A percentile compares a stretch with the other conserved stretches of the same genome.
Evolutionary conservation across 2,329 filamentous ascomycete genomes (phyloP).

Genomic region (Cytospora schulzeri): DNA sequence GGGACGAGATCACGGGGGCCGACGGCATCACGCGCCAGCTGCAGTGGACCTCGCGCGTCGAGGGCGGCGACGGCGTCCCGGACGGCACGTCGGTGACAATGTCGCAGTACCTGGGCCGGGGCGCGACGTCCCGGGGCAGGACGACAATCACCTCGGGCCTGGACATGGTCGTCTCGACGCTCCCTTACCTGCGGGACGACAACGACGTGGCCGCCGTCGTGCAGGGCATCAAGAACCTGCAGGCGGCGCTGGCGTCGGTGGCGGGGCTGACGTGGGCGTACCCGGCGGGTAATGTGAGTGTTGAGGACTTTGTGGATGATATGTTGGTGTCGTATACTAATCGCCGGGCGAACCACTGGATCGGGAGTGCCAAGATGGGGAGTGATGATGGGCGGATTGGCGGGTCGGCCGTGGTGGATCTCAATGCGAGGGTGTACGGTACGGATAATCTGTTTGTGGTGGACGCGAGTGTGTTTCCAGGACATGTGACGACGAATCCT

Average conservation of each 20-base stretch:
- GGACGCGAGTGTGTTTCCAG: constrained; percentile 27
- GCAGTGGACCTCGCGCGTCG: constrained; percentile 63
- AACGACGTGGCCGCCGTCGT: constrained; percentile 67
- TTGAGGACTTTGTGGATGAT: constrained; percentile 58
- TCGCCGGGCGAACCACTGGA: constrained; percentile 27
- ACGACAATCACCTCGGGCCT: constrained; percentile 62
- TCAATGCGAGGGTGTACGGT: constrained; percentile 26
- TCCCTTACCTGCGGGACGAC: constrained; percentile 61
- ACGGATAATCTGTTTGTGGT: constrained; percentile 29
- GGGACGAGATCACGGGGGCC: constrained; percentile 57
- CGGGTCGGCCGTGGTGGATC: constrained; percentile 27
- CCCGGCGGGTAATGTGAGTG: constrained; percentile 53
- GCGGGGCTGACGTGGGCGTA: constrained; percentile 58
- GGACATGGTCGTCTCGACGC: constrained; percentile 58
- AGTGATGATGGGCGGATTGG: constrained; percentile 26
- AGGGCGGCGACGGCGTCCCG: constrained; percentile 34
- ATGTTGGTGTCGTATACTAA: constrained; percentile 27
- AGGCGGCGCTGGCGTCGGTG: constrained; percentile 55
- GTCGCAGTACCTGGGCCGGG: constrained; percentile 65
- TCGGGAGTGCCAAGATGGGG: constrained; percentile 28
- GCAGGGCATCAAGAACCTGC: constrained; percentile 62
- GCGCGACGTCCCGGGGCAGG: constrained; percentile 61
- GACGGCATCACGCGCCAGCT: constrained; percentile 65
- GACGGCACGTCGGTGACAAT: constrained; percentile 50
- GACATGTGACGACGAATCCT: constrained; percentile 26